Conservation (phyloP, 495 filamentous ascomycete species). For the Staphylotrichum longicolle region DNA sequence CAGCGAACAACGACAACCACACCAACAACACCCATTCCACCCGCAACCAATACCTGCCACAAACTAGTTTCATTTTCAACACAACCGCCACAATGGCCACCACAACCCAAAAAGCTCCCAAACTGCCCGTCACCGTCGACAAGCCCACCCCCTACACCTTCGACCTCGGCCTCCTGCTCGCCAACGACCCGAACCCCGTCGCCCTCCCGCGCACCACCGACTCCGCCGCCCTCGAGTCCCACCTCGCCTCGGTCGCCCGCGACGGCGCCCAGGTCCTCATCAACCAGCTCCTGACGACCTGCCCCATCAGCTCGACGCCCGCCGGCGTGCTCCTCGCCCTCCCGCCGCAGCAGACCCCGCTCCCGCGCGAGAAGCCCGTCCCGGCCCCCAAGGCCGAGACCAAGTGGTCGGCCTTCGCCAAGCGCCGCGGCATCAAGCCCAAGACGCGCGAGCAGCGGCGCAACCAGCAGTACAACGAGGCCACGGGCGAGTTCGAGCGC, state of each 20-base stretch:
- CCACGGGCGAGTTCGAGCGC: constrained; percentile 80
- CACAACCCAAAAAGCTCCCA: constrained; percentile 30
- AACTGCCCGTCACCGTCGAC: constrained; percentile 61
- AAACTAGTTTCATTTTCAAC: not conserved
- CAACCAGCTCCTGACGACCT: constrained; percentile 74
- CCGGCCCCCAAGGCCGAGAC: constrained; percentile 76
- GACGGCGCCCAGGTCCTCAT: constrained; percentile 85
- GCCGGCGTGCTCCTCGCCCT: constrained; percentile 74
- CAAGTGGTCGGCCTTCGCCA: constrained; percentile 92
- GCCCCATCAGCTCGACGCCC: constrained; percentile 64
- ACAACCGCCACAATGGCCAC: constrained; percentile 37
- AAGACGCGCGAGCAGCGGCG: constrained; percentile 62
- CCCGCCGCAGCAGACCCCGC: constrained; percentile 60
- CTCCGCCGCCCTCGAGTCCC: constrained; percentile 47
- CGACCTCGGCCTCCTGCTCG: constrained; percentile 83
- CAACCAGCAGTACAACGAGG: constrained; percentile 81
- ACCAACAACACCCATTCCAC: not conserved
- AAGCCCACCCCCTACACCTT: constrained; percentile 89
- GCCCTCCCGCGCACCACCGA: constrained; percentile 40
- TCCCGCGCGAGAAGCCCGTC: constrained; percentile 89
- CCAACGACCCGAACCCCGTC: constrained; percentile 79
- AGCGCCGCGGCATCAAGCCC: constrained; percentile 89
- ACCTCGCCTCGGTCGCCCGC: constrained; percentile 68
- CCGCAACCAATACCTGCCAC: not conserved
- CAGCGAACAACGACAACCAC: constrained; percentile 6